These are phyloP conservation scores for Aspergillus wentii DNA, from an alignment of 495 filamentous ascomycete genomes.

Conservation along the genomic window DNA sequence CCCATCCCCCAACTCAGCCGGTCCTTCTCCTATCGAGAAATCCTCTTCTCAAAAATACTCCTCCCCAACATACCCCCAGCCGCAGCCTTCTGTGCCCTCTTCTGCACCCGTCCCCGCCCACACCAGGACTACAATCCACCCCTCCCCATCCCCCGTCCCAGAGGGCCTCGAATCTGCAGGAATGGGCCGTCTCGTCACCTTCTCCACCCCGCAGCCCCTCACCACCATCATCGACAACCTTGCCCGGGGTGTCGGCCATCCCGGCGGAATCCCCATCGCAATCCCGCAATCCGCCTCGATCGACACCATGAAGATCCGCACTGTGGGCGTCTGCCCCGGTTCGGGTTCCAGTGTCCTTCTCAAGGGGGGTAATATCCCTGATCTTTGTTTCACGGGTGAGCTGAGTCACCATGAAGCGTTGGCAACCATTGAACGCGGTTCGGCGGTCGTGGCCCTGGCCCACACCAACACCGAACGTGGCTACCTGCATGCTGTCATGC, in stretches of 20 bases:
- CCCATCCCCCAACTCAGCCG: slow-evolving; percentile 6
- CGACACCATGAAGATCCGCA: slow-evolving; percentile 51
- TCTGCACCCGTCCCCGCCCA: slow-evolving; percentile 30
- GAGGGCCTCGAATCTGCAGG: slow-evolving; percentile 63
- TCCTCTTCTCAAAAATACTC: slow-evolving; percentile 31
- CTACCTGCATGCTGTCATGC: slow-evolving; percentile 69
- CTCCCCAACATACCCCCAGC: slow-evolving; percentile 36
- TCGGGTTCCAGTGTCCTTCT: slow-evolving; percentile 72
- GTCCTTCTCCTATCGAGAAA: slow-evolving; percentile 6
- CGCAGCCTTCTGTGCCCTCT: slow-evolving; percentile 14
- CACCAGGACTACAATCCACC: slow-evolving; percentile 48
- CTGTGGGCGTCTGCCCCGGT: slow-evolving; percentile 74
- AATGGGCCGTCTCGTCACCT: slow-evolving; percentile 70
- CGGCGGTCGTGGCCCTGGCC: slow-evolving; percentile 75
- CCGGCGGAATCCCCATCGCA: slow-evolving; percentile 61
- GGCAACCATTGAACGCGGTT: slow-evolving; percentile 81
- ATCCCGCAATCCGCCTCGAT: slow-evolving; percentile 55
- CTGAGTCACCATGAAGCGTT: slow-evolving; percentile 90
- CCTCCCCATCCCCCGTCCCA: slow-evolving; percentile 37
- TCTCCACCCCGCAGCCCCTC: slow-evolving; percentile 53
- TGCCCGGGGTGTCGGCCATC: slow-evolving; percentile 53
- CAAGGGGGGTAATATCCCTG: slow-evolving; percentile 51
- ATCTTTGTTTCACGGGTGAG: slow-evolving; percentile 87
- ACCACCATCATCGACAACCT: slow-evolving; percentile 59
- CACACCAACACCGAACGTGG: slow-evolving; percentile 89